phyloP scores from a whole-genome alignment of 2,329 filamentous ascomycete species.

The Fusarium tupiense region DNA sequence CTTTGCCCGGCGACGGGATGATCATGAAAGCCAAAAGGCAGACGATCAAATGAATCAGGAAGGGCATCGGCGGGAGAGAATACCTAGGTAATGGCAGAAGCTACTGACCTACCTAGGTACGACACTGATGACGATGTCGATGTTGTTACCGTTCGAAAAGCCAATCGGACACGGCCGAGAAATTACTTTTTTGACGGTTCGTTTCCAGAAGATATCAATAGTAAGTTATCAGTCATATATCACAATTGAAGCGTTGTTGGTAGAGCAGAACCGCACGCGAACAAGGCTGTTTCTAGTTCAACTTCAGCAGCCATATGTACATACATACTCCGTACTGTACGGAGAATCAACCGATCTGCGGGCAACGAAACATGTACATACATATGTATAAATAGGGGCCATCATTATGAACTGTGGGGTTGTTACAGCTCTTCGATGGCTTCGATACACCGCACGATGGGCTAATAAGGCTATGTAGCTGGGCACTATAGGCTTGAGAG shows the following conservation, averaged over 20 bases:
- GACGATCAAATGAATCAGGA: constrained; percentile 8
- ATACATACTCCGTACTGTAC: background rate
- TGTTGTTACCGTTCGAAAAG: background rate
- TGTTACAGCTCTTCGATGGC: constrained; percentile 27
- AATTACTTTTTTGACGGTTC: constrained; percentile 5
- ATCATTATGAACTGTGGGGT: constrained; percentile 20
- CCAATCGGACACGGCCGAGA: background rate
- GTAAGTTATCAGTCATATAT: background rate
- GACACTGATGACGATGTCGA: background rate
- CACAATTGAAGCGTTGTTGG: background rate
- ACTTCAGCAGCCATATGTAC: background rate
- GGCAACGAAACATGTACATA: background rate
- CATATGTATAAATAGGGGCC: constrained; percentile 23
- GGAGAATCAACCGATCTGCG: constrained; percentile 26
- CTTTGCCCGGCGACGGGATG: constrained; percentile 20
- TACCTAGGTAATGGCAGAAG: background rate
- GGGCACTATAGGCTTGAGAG: constrained; percentile 7
- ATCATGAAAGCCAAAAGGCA: constrained; percentile 14
- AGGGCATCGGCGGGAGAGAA: background rate
- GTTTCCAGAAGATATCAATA: background rate
- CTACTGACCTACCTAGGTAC: background rate
- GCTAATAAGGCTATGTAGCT: constrained; percentile 32
- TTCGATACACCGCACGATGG: constrained; percentile 15
- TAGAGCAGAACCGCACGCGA: background rate
- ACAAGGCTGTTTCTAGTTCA: background rate